These are phyloP conservation scores for Microglena sp. DNA, from an alignment of 139 green algal genomes.

Conservation along the genomic window DNA sequence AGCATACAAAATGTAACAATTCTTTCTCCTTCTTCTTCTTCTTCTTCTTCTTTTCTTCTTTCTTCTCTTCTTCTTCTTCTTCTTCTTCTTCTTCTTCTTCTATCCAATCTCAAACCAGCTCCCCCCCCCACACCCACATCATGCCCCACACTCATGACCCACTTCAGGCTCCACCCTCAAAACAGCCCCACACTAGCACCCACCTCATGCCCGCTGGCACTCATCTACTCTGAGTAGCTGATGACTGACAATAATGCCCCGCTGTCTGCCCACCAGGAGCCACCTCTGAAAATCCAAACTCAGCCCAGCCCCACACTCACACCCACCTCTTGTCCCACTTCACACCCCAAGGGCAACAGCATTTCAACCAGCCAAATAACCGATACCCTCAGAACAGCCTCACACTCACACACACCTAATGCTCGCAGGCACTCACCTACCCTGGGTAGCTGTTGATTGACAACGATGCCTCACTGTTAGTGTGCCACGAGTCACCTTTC, in stretches of 20 bases:
- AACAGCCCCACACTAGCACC: no score
- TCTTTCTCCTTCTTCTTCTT: no score
- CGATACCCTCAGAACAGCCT: not conserved
- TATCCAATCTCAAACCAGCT: no score
- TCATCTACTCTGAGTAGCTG: not conserved
- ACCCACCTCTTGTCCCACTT: not conserved
- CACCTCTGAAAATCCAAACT: not conserved
- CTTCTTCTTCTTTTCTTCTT: no score
- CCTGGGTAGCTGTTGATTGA: slow-evolving; percentile 69
- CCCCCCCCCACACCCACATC: no score
- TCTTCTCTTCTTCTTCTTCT: no score
- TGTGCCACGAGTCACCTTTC: slow-evolving; percentile 80
- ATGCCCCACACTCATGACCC: no score
- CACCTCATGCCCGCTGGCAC: not conserved
- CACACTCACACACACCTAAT: not conserved
- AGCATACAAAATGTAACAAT: no score
- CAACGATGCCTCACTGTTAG: slow-evolving; percentile 37
- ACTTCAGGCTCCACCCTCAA: no score
- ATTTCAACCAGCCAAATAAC: not conserved
- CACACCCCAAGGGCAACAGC: no score
- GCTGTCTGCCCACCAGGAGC: not conserved
- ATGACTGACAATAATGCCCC: not conserved
- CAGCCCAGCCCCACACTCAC: not conserved
- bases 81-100: no score
- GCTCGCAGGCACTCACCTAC: slow-evolving; percentile 62